Conservation (phyloP, 306 rosid species). For the Cicer yamashitae region DNA sequence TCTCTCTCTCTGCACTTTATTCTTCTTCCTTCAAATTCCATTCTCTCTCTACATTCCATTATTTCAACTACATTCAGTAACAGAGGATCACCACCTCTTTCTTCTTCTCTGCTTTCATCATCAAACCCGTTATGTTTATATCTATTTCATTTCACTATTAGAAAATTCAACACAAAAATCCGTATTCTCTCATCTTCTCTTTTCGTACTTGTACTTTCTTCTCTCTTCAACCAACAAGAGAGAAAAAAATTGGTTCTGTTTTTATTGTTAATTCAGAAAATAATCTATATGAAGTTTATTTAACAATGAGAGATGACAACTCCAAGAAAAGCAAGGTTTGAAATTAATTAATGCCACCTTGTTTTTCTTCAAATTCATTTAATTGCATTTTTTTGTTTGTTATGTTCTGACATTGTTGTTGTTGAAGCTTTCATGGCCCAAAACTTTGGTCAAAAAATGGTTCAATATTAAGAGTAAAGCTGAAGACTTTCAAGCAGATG, state of each 20-base stretch:
- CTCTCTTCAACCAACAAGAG: constrained; percentile 15
- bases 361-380: constrained; percentile 33
- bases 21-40: constrained; percentile 59
- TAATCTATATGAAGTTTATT: constrained; percentile 71
- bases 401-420: constrained; percentile 33
- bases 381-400: constrained; percentile 26
- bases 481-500: constrained; percentile 92
- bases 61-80: constrained; percentile 49
- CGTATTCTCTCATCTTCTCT: constrained; percentile 19
- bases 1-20: constrained; percentile 49
- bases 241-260: constrained; percentile 12
- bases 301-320: constrained; percentile 98
- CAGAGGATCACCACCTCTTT: constrained; percentile 43
- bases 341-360: constrained; percentile 37
- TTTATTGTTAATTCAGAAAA: constrained; percentile 43
- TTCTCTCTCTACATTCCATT: constrained; percentile 40
- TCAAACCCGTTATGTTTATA: constrained; percentile 11
- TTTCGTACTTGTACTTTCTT: not conserved
- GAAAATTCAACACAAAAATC: constrained; percentile 24
- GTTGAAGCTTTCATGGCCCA: constrained; percentile 96
- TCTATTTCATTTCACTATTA: not conserved
- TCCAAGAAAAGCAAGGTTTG: constrained; percentile 97
- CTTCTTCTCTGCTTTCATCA: constrained; percentile 44
- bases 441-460: constrained; percentile 96
- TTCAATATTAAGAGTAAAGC: constrained; percentile 89